Evolutionary conservation across 345 rosid species (phyloP).

Genomic region (Camelina neglecta): DNA sequence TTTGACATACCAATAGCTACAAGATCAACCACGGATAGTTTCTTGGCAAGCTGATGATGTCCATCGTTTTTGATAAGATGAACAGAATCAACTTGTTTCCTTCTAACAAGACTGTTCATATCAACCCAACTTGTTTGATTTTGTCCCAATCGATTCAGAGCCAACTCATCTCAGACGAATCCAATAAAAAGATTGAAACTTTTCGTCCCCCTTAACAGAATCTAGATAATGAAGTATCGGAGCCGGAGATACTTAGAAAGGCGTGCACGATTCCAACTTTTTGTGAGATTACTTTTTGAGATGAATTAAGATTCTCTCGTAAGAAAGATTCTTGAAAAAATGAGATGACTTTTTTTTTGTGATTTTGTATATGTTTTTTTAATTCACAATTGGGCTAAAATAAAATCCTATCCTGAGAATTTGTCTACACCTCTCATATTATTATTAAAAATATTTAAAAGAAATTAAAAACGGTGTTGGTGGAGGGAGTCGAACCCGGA

Average conservation of each 20-base stretch:
- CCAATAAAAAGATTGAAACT: slow-evolving; percentile 3
- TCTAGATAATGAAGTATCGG: background rate
- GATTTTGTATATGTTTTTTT: slow-evolving; percentile 2
- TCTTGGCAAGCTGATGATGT: slow-evolving; percentile 60
- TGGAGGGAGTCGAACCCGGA: too few species aligned
- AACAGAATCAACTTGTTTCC: slow-evolving; percentile 82
- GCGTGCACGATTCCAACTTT: slow-evolving; percentile 36
- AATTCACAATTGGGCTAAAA: background rate
- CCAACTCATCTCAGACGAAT: slow-evolving; percentile 22
- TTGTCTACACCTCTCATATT: too few species aligned
- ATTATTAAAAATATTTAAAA: too few species aligned
- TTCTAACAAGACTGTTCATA: slow-evolving; percentile 61
- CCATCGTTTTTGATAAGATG: slow-evolving; percentile 41
- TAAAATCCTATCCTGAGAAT: background rate
- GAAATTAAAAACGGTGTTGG: too few species aligned
- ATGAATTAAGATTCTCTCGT: slow-evolving; percentile 27
- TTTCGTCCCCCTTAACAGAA: background rate
- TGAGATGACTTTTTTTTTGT: slow-evolving; percentile 8
- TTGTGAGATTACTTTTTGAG: background rate
- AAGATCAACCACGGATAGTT: slow-evolving; percentile 65
- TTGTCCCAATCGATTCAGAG: slow-evolving; percentile 30
- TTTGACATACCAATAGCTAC: slow-evolving; percentile 71
- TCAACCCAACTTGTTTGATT: slow-evolving; percentile 27
- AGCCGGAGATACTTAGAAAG: slow-evolving; percentile 13
- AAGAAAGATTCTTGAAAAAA: slow-evolving; percentile 21